Percentiles rank a stretch among this genome's conserved stretches.
These are phyloP conservation scores for Aspergillus indologenus DNA, from an alignment of 495 filamentous ascomycete species.

Conservation along the genomic window DNA sequence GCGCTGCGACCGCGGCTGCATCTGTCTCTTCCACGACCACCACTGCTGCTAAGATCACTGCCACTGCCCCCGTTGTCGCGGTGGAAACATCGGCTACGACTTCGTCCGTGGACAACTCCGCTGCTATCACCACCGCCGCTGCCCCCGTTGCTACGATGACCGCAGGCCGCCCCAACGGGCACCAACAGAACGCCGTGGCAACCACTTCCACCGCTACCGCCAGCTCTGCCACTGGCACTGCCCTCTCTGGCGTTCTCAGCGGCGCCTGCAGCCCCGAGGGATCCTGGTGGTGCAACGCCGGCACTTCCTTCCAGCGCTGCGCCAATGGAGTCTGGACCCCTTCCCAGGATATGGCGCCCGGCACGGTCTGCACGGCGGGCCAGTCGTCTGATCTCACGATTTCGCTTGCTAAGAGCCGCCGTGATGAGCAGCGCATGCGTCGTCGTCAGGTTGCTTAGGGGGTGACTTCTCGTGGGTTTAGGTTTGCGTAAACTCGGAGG, in stretches of 20 bases:
- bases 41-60: slow-evolving; percentile 20
- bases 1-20: background rate
- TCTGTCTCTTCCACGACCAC: slow-evolving; percentile 18
- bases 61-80: slow-evolving; percentile 16
- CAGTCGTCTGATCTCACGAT: slow-evolving; percentile 43
- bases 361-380: slow-evolving; percentile 58
- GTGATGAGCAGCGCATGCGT: background rate
- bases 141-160: slow-evolving; percentile 2
- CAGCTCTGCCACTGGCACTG: slow-evolving; percentile 2
- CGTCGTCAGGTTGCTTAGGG: background rate
- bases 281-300: slow-evolving; percentile 63
- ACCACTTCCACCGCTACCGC: slow-evolving; percentile 11
- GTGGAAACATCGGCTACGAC: slow-evolving; percentile 9
- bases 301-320: slow-evolving; percentile 59
- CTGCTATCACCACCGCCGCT: slow-evolving; percentile 18
- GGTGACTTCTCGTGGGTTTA: too few species aligned
- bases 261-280: slow-evolving; percentile 40
- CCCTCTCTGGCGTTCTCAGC: slow-evolving; percentile 26
- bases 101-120: slow-evolving; percentile 6
- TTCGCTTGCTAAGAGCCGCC: background rate
- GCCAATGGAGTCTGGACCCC: slow-evolving; percentile 59
- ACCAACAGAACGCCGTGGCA: background rate
- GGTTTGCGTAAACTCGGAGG: too few species aligned
- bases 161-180: background rate
- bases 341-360: slow-evolving; percentile 51